These are phyloP conservation scores for Begonia masoniana DNA, from an alignment of 306 rosid species.

Conservation along the genomic window DNA sequence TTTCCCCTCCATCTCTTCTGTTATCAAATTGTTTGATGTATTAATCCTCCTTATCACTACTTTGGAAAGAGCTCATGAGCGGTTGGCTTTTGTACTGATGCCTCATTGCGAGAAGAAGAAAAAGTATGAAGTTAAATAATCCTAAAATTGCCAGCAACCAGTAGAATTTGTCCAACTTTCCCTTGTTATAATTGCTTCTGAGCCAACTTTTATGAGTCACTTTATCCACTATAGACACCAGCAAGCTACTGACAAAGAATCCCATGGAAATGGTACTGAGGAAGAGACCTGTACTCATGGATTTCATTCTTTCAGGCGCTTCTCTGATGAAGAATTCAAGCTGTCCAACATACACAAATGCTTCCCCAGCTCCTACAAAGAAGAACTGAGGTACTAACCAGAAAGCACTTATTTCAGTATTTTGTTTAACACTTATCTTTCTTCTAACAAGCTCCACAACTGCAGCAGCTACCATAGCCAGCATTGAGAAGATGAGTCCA, in stretches of 20 bases:
- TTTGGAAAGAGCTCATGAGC: constrained; percentile 10
- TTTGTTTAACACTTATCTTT: constrained; percentile 12
- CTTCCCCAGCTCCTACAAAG: constrained; percentile 88
- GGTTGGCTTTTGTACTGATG: constrained; percentile 66
- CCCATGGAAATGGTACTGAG: constrained; percentile 85
- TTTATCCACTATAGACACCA: constrained; percentile 60
- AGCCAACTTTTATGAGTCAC: constrained; percentile 61
- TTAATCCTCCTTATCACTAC: constrained; percentile 37
- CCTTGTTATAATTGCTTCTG: constrained; percentile 51
- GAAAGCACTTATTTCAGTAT: constrained; percentile 49
- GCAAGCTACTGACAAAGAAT: constrained; percentile 65
- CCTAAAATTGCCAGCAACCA: constrained; percentile 69
- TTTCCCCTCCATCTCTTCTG: constrained; percentile 23
- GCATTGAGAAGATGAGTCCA: constrained; percentile 52
- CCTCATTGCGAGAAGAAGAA: constrained; percentile 48
- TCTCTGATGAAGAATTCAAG: constrained; percentile 92
- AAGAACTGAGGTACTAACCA: constrained; percentile 93
- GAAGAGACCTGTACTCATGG: constrained; percentile 90
- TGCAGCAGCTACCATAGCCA: constrained; percentile 69
- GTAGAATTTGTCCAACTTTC: constrained; percentile 56
- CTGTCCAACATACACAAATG: constrained; percentile 91
- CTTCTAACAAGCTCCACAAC: constrained; percentile 52
- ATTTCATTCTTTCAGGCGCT: constrained; percentile 94
- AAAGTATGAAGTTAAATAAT: constrained; percentile 37
- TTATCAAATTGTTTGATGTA: constrained; percentile 20